Evolutionary conservation across 257 asterid species (phyloP).

Genomic region (Solanum chiquidenum): DNA sequence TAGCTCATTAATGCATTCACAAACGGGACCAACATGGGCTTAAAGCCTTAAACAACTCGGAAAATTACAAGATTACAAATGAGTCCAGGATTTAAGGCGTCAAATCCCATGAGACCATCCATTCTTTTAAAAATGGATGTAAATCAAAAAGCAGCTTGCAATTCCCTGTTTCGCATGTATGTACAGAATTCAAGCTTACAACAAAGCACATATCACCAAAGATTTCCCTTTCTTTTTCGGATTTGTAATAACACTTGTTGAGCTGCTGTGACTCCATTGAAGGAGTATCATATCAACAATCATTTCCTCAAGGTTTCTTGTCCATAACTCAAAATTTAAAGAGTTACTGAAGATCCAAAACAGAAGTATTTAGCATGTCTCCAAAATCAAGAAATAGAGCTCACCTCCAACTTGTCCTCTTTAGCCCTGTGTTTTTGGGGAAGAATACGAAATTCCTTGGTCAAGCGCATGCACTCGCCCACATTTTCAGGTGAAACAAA

Average conservation of each 20-base stretch:
- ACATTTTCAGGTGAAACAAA: slow-evolving; percentile 75
- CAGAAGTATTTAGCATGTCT: neutral
- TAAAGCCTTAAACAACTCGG: neutral
- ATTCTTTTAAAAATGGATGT: neutral
- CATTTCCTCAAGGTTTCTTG: neutral
- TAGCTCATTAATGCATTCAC: neutral
- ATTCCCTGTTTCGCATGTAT: neutral
- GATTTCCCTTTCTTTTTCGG: neutral
- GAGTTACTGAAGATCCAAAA: neutral
- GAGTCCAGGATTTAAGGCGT: neutral
- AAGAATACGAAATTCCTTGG: slow-evolving; percentile 56
- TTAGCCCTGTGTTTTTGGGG: slow-evolving; percentile 52
- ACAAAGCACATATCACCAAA: neutral
- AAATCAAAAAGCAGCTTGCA: neutral
- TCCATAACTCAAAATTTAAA: neutral
- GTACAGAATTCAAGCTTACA: neutral
- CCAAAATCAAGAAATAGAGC: neutral
- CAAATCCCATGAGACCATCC: neutral
- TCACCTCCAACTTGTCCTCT: slow-evolving; percentile 71
- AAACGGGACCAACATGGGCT: neutral
- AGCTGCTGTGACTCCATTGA: neutral
- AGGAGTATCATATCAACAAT: neutral
- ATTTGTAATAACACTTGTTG: neutral
- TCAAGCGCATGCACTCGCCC: slow-evolving; percentile 49
- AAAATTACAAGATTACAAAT: neutral